Evolutionary conservation across 257 asterid genomes (phyloP), one percentile per base, ranked within the genome.

Genomic region (Jacaranda copaia): DNA sequence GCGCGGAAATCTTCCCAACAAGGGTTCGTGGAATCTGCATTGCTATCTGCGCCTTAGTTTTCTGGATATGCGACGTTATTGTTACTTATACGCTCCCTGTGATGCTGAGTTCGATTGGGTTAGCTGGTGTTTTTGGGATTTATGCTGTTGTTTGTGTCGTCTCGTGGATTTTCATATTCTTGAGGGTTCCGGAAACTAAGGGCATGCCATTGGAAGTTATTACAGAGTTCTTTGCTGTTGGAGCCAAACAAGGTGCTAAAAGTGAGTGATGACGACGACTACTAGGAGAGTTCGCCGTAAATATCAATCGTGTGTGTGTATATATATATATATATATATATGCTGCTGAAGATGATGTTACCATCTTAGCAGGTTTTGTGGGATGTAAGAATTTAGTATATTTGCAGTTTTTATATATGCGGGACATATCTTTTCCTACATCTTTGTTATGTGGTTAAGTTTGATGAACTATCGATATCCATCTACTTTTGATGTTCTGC

Each of bases 131-230:
- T 12, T 93, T 89, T 9, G 96, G 94, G 20, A 88, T 91, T 39
- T 93, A 91, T 14, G 96, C 92, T 0, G 81, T 77, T 14, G 97
- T 93, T 0, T 91, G 98, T 18, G 80, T 82, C 48, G 20, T 93
- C 42, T 89, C 98, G 6, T 91, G 89, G 94, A 9, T 88, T 4
- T 93, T 93, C 80, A 80, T 91, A 32, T 93, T 67, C 90, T 77
- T 87, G 80, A 88, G 92, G 90, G 97, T 93, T 25, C 97, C 94
- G 0, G 97, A 89, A 67, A 93, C 98, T 0, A 93, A 91, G 79
- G 98, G 98, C 38, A 91, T 91, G 98, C 96, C 98, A 42, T 71
- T 93, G 70, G 98, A 89, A 76, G 98, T 93, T 49, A 93, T 93
- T 76, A 84, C 94, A 0, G 96, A 91, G 84, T 91, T 93, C 87